These are phyloP conservation scores for Hansenula anomala DNA, from an alignment of 1,139 yeast genomes.

Conservation along the genomic window DNA sequence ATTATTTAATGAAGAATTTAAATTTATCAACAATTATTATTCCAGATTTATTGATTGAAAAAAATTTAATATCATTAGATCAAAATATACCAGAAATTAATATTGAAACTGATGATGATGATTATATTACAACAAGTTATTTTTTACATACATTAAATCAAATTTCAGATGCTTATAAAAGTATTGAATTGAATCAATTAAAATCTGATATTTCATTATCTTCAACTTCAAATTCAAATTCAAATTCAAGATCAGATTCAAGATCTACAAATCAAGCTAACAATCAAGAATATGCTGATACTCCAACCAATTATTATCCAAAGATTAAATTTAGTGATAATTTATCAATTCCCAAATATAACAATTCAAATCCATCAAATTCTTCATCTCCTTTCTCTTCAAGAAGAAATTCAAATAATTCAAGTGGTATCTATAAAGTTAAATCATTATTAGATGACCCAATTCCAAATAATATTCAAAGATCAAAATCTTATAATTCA, in stretches of 20 bases:
- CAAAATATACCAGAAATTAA: background rate
- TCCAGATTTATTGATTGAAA: slow-evolving; percentile 26
- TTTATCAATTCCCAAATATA: slow-evolving; percentile 11
- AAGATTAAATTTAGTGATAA: slow-evolving; percentile 17
- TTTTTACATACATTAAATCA: background rate
- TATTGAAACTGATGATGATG: background rate
- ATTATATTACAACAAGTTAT: background rate
- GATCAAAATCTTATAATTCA: slow-evolving; percentile 11
- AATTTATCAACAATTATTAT: slow-evolving; percentile 28
- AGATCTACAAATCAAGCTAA: background rate
- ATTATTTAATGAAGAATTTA: slow-evolving; percentile 27
- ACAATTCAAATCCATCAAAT: slow-evolving; percentile 4
- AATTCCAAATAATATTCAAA: slow-evolving; percentile 2
- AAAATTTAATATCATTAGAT: slow-evolving; percentile 1
- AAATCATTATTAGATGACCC: slow-evolving; percentile 26
- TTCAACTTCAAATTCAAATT: background rate
- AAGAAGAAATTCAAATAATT: slow-evolving; percentile 13
- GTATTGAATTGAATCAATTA: background rate
- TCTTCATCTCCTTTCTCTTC: slow-evolving; percentile 6
- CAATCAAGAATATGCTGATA: slow-evolving; percentile 4
- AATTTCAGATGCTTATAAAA: slow-evolving; percentile 1
- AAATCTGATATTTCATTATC: background rate
- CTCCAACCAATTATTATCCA: slow-evolving; percentile 13
- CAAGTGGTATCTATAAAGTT: slow-evolving; percentile 27
- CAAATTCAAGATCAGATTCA: background rate